Conservation (phyloP, 371 early-diverging fungal species). For the Neoconidiobolus thromboides region DNA sequence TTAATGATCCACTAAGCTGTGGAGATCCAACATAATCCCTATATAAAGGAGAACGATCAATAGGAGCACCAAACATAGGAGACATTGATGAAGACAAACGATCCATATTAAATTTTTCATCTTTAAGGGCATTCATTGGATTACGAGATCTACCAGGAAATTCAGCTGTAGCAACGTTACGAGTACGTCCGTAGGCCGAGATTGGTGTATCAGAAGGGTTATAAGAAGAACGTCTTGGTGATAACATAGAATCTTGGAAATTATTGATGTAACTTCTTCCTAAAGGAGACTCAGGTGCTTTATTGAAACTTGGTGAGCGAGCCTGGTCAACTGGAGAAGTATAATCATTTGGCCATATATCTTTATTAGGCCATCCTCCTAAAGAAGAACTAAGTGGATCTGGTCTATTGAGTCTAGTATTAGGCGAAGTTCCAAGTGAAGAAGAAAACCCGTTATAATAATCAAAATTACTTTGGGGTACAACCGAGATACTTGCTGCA, state of each 20-base stretch:
- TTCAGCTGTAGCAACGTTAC: not conserved
- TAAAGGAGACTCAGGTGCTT: not conserved
- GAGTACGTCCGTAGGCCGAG: not conserved
- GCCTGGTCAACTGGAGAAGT: not conserved
- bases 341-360: not conserved
- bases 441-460: no score
- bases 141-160: not conserved
- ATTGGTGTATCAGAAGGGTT: not conserved
- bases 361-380: not conserved
- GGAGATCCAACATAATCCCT: not conserved
- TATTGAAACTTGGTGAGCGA: not conserved
- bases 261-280: not conserved
- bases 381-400: not conserved
- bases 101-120: not conserved
- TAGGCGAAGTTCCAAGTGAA: no score
- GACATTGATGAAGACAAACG: not conserved
- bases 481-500: no score
- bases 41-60: not conserved
- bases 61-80: slow-evolving; percentile 1
- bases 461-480: no score
- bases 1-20: not conserved
- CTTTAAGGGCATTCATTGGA: not conserved
- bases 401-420: no score
- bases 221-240: not conserved
- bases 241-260: not conserved